phyloP scores from a whole-genome alignment of 2,329 filamentous ascomycete species.

The Fusarium falciforme region DNA sequence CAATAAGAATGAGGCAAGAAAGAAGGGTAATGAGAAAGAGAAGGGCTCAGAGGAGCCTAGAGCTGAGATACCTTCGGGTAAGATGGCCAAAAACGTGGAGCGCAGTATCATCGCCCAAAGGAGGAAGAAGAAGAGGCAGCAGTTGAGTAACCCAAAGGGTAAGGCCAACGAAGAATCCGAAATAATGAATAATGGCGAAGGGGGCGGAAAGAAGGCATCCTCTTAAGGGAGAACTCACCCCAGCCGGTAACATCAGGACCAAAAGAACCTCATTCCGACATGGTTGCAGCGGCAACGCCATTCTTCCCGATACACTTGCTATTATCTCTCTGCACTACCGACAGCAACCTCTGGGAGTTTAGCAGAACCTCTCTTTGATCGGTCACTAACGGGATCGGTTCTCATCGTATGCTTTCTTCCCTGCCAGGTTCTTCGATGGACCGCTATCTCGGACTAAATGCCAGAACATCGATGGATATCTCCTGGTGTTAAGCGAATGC shows the following conservation, averaged over 20 bases:
- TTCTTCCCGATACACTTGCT: not conserved
- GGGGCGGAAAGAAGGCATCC: not conserved
- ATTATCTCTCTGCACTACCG: not conserved
- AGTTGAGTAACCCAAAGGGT: not conserved
- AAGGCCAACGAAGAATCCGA: not conserved
- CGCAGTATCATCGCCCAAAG: not conserved
- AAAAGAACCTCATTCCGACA: no score
- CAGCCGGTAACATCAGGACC: not conserved
- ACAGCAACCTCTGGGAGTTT: not conserved
- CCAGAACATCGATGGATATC: no score
- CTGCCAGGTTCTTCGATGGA: not conserved
- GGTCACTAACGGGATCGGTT: not conserved
- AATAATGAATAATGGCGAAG: not conserved
- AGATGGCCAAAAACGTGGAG: not conserved
- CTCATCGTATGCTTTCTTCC: not conserved
- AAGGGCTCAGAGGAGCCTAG: not conserved
- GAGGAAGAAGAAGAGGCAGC: not conserved
- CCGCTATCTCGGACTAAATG: not conserved
- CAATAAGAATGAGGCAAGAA: not conserved
- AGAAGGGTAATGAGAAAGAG: not conserved
- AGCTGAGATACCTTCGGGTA: not conserved
- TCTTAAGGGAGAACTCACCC: not conserved
- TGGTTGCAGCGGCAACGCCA: not conserved
- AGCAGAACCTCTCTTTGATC: not conserved
- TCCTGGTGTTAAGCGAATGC: not conserved